These are phyloP conservation scores for Talaromyces rugulosus DNA, from an alignment of 2,329 filamentous ascomycete genomes.

Conservation along the genomic window DNA sequence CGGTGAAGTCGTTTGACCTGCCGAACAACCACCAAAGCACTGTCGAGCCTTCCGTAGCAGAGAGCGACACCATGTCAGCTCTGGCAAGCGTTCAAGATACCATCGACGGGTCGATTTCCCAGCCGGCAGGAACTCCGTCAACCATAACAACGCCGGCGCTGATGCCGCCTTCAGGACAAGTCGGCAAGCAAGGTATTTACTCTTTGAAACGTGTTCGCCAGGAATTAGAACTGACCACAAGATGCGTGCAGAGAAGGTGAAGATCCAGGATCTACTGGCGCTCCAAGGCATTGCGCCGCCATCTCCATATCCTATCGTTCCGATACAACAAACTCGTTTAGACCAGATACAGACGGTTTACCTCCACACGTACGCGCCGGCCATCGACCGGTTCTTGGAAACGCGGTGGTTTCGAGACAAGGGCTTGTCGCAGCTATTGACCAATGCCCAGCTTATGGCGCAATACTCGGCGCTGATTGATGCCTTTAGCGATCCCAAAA, in stretches of 20 bases:
- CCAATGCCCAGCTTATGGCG: conserved; percentile 57
- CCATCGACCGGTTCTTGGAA: conserved; percentile 73
- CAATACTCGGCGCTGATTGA: conserved; percentile 64
- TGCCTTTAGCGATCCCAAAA: conserved; percentile 38
- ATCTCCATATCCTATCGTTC: conserved; percentile 50
- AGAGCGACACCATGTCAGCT: conserved; percentile 24
- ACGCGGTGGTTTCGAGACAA: conserved; percentile 71
- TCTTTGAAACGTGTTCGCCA: conserved; percentile 30
- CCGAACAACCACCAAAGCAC: conserved; percentile 50
- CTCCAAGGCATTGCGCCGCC: conserved; percentile 58
- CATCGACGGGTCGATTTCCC: conserved; percentile 24
- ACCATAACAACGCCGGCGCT: conserved; percentile 24
- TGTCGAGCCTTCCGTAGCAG: conserved; percentile 65
- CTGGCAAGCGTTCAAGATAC: conserved; percentile 33
- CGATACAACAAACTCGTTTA: conserved; percentile 44
- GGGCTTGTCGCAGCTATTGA: conserved; percentile 51
- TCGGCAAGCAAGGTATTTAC: conserved; percentile 20
- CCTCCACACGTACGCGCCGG: conserved; percentile 69
- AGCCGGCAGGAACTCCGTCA: conserved; percentile 22
- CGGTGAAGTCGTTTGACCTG: conserved; percentile 38
- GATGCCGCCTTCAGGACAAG: conserved; percentile 13
- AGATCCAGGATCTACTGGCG: conserved; percentile 67
- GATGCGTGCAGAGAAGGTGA: conserved; percentile 54
- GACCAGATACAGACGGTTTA: conserved; percentile 70
- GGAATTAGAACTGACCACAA: conserved; percentile 31